Base-by-base conservation (phyloP, 2,329 filamentous ascomycete genomes). In the Fusarium haematococcum region DNA sequence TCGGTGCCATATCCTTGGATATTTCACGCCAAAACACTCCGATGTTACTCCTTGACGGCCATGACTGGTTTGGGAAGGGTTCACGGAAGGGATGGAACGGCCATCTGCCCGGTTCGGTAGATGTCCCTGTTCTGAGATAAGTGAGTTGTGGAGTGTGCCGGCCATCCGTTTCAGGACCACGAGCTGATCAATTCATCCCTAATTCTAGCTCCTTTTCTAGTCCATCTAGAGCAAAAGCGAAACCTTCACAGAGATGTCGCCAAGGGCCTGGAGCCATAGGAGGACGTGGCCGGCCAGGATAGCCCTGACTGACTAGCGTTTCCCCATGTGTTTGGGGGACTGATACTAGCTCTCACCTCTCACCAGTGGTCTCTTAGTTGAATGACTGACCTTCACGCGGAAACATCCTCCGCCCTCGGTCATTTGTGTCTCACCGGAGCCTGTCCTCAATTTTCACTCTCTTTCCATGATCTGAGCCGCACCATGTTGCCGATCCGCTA, bases 141-240 rank as follows among this genome's bases (percentile, higher is more conserved):
- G 23, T 41, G 48, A 57, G 35, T 14, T 57, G 25, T 33, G 25
- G 33, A 54, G 41, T 50, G 30, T 62, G 35, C 23, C 41, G 32
- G 20, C 60, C 43, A 30, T 45, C 8, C 23, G 59, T 62, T 62
- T 62, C 59, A 63, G 43, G 27, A 9, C 60, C 32, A 25, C 41
- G 27, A 63, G 60, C 43, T 63, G 60, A 52, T 52, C 59, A 62
- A 50, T 54, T 23, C 60, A 41, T 54, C 25, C 10, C 20, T 54
- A 37, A 54, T 63, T 63, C 45, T 54, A 35, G 60, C 48, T 35
- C 32, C 37, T 63, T n/a, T 37, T 54, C 60, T 54, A 33, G 23
- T 25, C 18, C 27, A 13, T 54, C 30, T n/a, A 20, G 60, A 23
- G 45, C 32, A 32, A 35, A 16, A 20, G 33, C 32, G 52, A 35